Conservation (phyloP, 2,329 filamentous ascomycete genomes). For the Stagonosporopsis chrysanthemi region DNA sequence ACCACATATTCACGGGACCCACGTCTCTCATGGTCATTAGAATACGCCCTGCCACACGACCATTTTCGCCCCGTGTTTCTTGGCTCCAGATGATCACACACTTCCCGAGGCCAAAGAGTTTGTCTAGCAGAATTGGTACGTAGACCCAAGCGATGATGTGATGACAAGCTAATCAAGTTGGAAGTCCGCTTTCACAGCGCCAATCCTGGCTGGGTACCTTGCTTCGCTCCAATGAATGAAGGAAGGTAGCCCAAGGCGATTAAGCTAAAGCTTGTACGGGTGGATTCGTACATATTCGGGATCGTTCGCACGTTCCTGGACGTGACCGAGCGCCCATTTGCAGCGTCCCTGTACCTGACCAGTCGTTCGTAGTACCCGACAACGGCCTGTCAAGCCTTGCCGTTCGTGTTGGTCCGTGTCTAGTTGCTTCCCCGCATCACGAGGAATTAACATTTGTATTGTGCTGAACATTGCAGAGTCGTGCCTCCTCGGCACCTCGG, state of each 20-base stretch:
- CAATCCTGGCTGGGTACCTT: conserved; percentile 7
- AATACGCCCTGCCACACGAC: conserved; percentile 21
- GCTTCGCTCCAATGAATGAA: conserved; percentile 22
- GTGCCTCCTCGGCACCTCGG: conserved; percentile 21
- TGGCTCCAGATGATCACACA: conserved; percentile 6
- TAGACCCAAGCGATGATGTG: background rate
- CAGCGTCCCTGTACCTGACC: conserved; percentile 19
- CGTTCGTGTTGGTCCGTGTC: conserved; percentile 2
- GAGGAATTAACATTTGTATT: conserved; percentile 10
- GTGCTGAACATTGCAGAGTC: background rate
- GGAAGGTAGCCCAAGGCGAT: conserved; percentile 23
- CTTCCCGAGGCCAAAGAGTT: conserved; percentile 6
- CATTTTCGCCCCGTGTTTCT: conserved; percentile 6
- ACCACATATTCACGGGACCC: conserved; percentile 30
- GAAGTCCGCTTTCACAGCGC: conserved; percentile 21
- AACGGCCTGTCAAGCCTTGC: conserved; percentile 9
- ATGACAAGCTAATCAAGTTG: conserved; percentile 8
- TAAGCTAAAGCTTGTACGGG: conserved; percentile 34
- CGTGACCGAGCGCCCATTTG: conserved; percentile 19
- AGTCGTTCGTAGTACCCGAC: conserved; percentile 10
- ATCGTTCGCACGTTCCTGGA: conserved; percentile 22
- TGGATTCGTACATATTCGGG: conserved; percentile 27
- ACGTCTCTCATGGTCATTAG: conserved; percentile 19
- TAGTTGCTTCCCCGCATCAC: conserved; percentile 17
- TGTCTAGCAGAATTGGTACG: conserved; percentile 13